Evolutionary conservation across 2,329 filamentous ascomycete genomes (phyloP).

Genomic region (Pseudogymnoascus sp.): DNA sequence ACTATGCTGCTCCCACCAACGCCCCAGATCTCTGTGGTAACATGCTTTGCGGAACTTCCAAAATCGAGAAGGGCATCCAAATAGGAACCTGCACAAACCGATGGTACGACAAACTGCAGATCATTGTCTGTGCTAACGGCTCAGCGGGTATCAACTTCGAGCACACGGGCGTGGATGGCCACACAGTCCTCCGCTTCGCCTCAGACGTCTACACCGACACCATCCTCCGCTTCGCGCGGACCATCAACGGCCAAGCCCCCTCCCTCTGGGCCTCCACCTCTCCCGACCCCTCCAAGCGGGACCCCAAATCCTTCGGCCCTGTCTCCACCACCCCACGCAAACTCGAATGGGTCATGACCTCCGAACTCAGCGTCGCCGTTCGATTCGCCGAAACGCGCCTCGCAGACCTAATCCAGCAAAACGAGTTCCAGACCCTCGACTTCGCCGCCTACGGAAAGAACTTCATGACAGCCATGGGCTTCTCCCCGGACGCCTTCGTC

Average conservation of each 20-base stretch:
- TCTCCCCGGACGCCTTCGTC: slow-evolving; percentile 93
- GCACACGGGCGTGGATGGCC: slow-evolving; percentile 94
- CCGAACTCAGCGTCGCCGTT: slow-evolving; percentile 81
- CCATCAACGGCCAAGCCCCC: slow-evolving; percentile 89
- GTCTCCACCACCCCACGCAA: slow-evolving; percentile 92
- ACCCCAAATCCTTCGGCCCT: slow-evolving; percentile 84
- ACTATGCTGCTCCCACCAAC: slow-evolving; percentile 78
- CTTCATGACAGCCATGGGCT: slow-evolving; percentile 94
- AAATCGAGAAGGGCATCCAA: slow-evolving; percentile 87
- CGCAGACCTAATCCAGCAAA: slow-evolving; percentile 90
- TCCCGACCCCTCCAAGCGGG: slow-evolving; percentile 85
- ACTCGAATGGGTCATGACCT: slow-evolving; percentile 94
- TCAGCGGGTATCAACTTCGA: slow-evolving; percentile 99
- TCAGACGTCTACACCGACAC: slow-evolving; percentile 97
- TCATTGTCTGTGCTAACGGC: slow-evolving; percentile 98
- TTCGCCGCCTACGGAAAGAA: slow-evolving; percentile 89
- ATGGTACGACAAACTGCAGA: slow-evolving; percentile 99
- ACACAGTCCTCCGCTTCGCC: slow-evolving; percentile 92
- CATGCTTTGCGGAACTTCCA: slow-evolving; percentile 93
- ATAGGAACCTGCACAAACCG: slow-evolving; percentile 96
- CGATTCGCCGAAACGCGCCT: slow-evolving; percentile 92
- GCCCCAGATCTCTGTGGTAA: slow-evolving; percentile 88
- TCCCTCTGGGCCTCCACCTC: slow-evolving; percentile 85
- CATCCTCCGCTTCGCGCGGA: slow-evolving; percentile 87
- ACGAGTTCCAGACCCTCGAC: slow-evolving; percentile 89